phyloP scores from a whole-genome alignment of 1,139 yeast species.

The Taphrina populina region DNA sequence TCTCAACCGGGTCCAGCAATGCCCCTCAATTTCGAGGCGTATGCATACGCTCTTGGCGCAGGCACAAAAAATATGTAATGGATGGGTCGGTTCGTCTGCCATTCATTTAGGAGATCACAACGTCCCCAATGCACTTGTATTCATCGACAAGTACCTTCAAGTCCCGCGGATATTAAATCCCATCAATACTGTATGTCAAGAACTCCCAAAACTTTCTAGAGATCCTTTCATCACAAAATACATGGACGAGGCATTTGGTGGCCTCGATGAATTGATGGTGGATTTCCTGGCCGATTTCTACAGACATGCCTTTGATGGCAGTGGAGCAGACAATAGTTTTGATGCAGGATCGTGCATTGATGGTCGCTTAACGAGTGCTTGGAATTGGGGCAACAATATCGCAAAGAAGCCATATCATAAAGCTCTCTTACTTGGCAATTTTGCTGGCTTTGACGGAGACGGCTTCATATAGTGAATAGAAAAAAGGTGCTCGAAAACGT shows the following conservation, averaged over 20 bases:
- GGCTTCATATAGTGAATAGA: constrained; percentile 29
- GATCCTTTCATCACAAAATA: constrained; percentile 55
- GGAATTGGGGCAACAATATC: constrained; percentile 74
- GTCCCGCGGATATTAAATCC: constrained; percentile 73
- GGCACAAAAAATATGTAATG: constrained; percentile 56
- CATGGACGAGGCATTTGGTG: constrained; percentile 58
- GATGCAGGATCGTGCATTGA: constrained; percentile 80
- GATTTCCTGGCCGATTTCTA: constrained; percentile 64
- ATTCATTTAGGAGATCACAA: constrained; percentile 76
- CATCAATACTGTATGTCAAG: constrained; percentile 56
- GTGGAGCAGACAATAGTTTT: constrained; percentile 75
- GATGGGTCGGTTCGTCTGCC: constrained; percentile 75
- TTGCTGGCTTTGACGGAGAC: constrained; percentile 68
- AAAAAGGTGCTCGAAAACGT: too few species aligned
- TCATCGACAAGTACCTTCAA: constrained; percentile 71
- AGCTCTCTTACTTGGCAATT: constrained; percentile 64
- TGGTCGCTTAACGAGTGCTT: constrained; percentile 72
- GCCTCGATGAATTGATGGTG: constrained; percentile 53
- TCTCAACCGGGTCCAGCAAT: constrained; percentile 65
- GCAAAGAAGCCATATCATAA: constrained; percentile 61
- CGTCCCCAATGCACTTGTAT: constrained; percentile 73
- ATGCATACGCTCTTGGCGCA: constrained; percentile 65
- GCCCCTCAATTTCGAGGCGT: constrained; percentile 63
- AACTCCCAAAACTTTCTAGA: constrained; percentile 53
- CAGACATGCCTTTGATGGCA: constrained; percentile 68